Evolutionary conservation across 768 basidiomycete genomes (phyloP), one percentile per base, ranked within the genome.

Genomic region (Russula compacta): DNA sequence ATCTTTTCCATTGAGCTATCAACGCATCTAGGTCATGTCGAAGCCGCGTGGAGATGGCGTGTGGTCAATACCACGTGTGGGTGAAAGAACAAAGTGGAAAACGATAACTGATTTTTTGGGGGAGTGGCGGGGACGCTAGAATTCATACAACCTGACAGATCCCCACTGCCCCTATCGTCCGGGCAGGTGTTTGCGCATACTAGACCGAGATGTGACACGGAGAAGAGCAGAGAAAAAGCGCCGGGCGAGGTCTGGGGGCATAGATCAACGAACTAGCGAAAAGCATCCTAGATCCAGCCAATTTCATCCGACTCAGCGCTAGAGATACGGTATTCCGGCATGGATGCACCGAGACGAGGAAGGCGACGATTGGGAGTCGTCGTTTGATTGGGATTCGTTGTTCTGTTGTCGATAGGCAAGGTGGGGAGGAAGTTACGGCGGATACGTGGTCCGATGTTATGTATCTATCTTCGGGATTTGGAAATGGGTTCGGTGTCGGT

Each of bases 31-130:
- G 36, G 46, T 43, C 42, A 32, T 17, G 51, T 17, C 4, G 14
- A 17, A 11, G 43, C 36, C 40, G 55, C 55, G 6, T 61, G 48
- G 42, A 44, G 49, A 61, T 51, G 44, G 55, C 60, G 42, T 61
- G 54, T 44, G 24, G 42, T 19, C 40, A 19, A 44, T 21, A 17
- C 42, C 49, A 38, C 49, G 43, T 61, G 55, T 19, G 17, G 32
- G 49, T 51, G 51, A 44, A 52, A 29, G 42, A 52, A 15, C 35
- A 12, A 57, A 38, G 47, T 38, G 36, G 40, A 33, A 38, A 39
- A 14, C 7, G 58, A 59, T 44, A 59, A 52, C 46, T 46, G 9
- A 49, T 24, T 53, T 51, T 52, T 39, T 38, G 40, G 36, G 33
- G 46, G 48, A 40, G 33, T 21, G 35, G 8, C 21, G 19, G 38